Evolutionary conservation across 2,329 filamentous ascomycete species (phyloP), one percentile per base, ranked within the genome.

Genomic region (Apiospora hydei): DNA sequence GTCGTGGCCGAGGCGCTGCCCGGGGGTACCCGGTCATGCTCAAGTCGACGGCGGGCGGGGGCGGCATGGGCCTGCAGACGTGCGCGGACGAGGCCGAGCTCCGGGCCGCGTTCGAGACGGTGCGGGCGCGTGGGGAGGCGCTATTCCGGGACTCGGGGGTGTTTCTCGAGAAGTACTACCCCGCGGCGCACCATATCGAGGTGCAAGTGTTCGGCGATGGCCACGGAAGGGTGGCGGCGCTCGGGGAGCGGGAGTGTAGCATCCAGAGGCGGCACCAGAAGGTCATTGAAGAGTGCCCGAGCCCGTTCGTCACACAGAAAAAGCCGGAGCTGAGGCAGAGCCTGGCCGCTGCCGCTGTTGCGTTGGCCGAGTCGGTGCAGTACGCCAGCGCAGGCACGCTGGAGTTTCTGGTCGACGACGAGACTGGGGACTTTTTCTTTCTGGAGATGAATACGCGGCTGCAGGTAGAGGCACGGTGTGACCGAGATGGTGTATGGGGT

Each of bases 401-500:
- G 38, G 82, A 93, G 76, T 93, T 89, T 73, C 84, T 93, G 1
- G 89, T 92, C 1, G 90, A 93, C 73, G 89, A 91, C 70, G 83
- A 87, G 69, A 87, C 87, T 0, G 88, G 86, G 0, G 84, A 89
- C 8, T 92, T 91, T 79, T 93, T 84, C 74, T 88, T 87, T 71
- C 77, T 87, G 18, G 86, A 87, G 72, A 85, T 88, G 78, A 86
- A 88, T 84, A 75, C 93, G 0, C 85, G 93, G 11, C 81, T 95
- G 3, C 93, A 95, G 76, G 93, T 95, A 34, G 93, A 95, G 78
- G 78, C 93, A 95, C 75, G 92, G 92, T 0, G 91, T 94, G 10
- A 95, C 93, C 0, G 93, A 95, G 80, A 91, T 93, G 86, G 90
- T 93, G 2, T 94, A 92, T 13, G 91, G 89, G 0, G 88, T 94